Evolutionary conservation across 2,329 filamentous ascomycete species (phyloP).

Genomic region (Beauveria scarabaeidicola): DNA sequence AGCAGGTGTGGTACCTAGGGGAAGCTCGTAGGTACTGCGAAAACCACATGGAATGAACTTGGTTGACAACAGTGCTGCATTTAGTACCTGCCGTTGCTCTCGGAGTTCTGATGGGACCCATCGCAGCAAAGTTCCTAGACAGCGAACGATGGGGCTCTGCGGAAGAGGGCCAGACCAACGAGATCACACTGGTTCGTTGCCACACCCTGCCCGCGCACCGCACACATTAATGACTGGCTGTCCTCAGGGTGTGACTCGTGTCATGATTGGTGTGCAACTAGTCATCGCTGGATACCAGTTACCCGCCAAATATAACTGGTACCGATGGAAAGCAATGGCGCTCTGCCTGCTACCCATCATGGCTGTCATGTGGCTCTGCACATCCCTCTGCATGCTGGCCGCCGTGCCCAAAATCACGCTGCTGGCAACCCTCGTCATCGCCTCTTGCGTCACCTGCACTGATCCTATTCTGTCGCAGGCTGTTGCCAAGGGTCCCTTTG

Average conservation of each 20-base stretch:
- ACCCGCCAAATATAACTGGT: constrained; percentile 44
- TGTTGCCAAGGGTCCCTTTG: constrained; percentile 47
- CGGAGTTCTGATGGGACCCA: constrained; percentile 46
- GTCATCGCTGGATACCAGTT: constrained; percentile 55
- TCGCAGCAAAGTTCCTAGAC: constrained; percentile 45
- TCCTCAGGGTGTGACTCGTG: constrained; percentile 39
- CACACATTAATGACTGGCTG: neutral
- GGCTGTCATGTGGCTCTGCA: constrained; percentile 54
- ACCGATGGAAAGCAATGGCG: constrained; percentile 43
- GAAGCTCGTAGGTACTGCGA: constrained; percentile 38
- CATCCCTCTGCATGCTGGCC: constrained; percentile 45
- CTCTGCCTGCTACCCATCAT: constrained; percentile 51
- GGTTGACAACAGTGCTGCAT: neutral
- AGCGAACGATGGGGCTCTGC: constrained; percentile 31
- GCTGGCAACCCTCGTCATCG: constrained; percentile 47
- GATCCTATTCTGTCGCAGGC: constrained; percentile 55
- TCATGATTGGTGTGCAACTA: constrained; percentile 56
- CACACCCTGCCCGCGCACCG: neutral
- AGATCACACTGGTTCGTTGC: constrained; percentile 31
- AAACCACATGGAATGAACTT: neutral
- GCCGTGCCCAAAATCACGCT: constrained; percentile 47
- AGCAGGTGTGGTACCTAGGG: constrained; percentile 44
- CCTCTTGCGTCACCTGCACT: constrained; percentile 52
- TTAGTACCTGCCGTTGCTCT: constrained; percentile 47
- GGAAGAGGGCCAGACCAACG: constrained; percentile 20